Evolutionary conservation across 2,329 filamentous ascomycete genomes (phyloP).

Genomic region (Coniochaeta pulveracea): DNA sequence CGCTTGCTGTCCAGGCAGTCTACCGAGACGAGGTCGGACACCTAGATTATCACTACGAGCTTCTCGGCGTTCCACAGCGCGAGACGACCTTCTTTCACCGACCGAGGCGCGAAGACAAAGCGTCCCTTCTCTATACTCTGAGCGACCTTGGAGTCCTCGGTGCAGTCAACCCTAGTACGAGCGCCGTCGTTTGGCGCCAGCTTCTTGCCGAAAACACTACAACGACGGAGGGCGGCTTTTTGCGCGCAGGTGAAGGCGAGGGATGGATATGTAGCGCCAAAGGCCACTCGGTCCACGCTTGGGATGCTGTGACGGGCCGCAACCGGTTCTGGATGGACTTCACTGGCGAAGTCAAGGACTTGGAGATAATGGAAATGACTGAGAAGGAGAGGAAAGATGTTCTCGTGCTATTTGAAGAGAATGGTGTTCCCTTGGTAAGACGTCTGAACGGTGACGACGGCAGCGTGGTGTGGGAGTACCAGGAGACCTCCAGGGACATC

Average conservation of each 20-base stretch:
- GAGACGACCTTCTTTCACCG: conserved; percentile 92
- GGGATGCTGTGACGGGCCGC: conserved; percentile 74
- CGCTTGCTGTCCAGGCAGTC: conserved; percentile 50
- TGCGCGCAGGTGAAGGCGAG: conserved; percentile 70
- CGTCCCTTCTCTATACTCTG: conserved; percentile 82
- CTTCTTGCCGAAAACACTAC: conserved; percentile 43
- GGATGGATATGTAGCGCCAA: conserved; percentile 65
- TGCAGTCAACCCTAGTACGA: conserved; percentile 80
- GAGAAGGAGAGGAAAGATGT: conserved; percentile 56
- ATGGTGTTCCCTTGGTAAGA: conserved; percentile 48
- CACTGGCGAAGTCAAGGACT: conserved; percentile 46
- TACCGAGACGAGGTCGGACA: conserved; percentile 86
- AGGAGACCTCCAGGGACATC: conserved; percentile 54
- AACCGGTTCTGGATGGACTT: conserved; percentile 63
- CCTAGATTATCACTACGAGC: conserved; percentile 85
- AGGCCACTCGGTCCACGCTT: conserved; percentile 61
- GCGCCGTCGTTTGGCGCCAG: conserved; percentile 79
- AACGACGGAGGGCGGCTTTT: conserved; percentile 35
- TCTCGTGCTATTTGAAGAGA: conserved; percentile 54
- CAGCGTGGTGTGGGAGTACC: conserved; percentile 66
- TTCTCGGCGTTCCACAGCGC: conserved; percentile 71
- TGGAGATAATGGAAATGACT: conserved; percentile 67
- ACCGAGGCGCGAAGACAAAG: conserved; percentile 69
- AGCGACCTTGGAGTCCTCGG: conserved; percentile 76
- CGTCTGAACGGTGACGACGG: conserved; percentile 66